These are phyloP conservation scores for Usnea hakonensis DNA, from an alignment of 495 filamentous ascomycete species.

Conservation along the genomic window DNA sequence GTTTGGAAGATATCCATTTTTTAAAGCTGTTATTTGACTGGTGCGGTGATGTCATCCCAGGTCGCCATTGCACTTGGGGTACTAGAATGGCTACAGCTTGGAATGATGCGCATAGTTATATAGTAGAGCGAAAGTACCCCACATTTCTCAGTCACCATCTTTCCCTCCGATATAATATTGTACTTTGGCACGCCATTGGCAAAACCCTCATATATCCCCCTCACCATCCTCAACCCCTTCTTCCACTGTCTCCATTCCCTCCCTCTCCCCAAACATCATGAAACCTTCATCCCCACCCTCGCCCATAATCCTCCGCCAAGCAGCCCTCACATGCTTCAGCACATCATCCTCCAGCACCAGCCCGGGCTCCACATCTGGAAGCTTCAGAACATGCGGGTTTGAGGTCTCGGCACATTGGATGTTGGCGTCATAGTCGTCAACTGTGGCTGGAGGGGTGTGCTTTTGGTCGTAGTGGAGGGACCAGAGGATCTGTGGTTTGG, in stretches of 20 bases:
- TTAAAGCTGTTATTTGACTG: too few species aligned
- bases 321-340: conserved; percentile 51
- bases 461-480: conserved; percentile 54
- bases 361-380: conserved; percentile 51
- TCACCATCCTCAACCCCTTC: conserved; percentile 34
- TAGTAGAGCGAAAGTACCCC: background rate
- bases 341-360: conserved; percentile 62
- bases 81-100: too few species aligned
- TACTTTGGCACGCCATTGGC: background rate
- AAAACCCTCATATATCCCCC: background rate
- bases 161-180: background rate
- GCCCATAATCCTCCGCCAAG: conserved; percentile 56
- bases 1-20: too few species aligned
- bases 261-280: conserved; percentile 56
- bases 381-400: conserved; percentile 27
- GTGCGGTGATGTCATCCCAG: too few species aligned
- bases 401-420: conserved; percentile 26
- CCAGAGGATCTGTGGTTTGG: conserved; percentile 44
- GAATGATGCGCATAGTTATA: too few species aligned
- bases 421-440: conserved; percentile 22
- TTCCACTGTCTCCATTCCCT: conserved; percentile 38
- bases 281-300: conserved; percentile 49
- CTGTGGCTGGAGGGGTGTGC: conserved; percentile 22
- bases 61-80: too few species aligned
- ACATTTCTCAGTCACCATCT: background rate